Evolutionary conservation across 345 rosid species (phyloP).

Genomic region (Camelina sativa): DNA sequence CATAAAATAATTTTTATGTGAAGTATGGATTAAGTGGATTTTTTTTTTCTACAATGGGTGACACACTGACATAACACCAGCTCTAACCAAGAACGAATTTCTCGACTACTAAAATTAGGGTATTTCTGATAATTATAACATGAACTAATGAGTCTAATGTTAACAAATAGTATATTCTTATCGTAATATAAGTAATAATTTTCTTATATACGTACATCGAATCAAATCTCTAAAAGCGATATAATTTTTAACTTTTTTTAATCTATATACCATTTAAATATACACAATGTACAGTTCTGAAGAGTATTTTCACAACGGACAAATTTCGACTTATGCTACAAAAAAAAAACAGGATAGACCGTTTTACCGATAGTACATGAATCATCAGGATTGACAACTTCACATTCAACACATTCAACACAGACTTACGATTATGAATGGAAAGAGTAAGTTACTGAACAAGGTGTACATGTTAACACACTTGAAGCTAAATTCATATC

Average conservation of each 20-base stretch:
- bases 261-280: neutral
- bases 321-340: no score
- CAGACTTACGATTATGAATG: neutral
- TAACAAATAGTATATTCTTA: no score
- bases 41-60: no score
- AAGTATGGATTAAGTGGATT: no score
- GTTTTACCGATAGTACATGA: neutral
- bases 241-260: no score
- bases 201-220: no score
- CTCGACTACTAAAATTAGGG: neutral
- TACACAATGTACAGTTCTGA: neutral
- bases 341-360: neutral
- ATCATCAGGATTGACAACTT: neutral
- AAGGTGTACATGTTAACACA: slow-evolving; percentile 10
- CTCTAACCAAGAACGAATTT: neutral
- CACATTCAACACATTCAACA: neutral
- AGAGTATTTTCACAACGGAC: neutral
- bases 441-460: neutral
- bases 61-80: neutral
- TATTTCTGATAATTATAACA: neutral
- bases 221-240: no score
- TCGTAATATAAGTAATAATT: no score
- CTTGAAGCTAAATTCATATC: neutral
- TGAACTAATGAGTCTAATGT: no score
- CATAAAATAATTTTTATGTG: no score